phyloP scores from a whole-genome alignment of 306 rosid species.

The Rosa persica region DNA sequence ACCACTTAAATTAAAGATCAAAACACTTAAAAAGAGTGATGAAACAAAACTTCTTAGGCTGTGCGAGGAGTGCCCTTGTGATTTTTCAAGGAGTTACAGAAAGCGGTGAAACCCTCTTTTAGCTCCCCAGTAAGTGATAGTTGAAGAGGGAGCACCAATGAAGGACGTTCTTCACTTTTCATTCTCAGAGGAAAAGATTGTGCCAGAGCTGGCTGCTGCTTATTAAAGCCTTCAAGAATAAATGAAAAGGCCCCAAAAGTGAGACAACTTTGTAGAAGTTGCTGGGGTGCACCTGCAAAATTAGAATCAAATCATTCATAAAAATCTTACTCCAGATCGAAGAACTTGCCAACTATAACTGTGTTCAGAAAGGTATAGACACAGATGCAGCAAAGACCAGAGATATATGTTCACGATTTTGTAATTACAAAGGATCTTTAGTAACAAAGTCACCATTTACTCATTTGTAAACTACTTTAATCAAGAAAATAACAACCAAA shows the following conservation, averaged over 20 bases:
- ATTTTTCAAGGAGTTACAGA: slow-evolving; percentile 63
- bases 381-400: not conserved
- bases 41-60: slow-evolving; percentile 34
- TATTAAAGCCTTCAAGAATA: slow-evolving; percentile 82
- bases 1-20: slow-evolving; percentile 2
- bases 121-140: slow-evolving; percentile 74
- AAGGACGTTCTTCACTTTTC: slow-evolving; percentile 33
- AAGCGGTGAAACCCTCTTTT: slow-evolving; percentile 69
- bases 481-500: not conserved
- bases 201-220: slow-evolving; percentile 95
- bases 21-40: slow-evolving; percentile 9
- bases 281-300: slow-evolving; percentile 90
- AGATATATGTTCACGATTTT: not conserved
- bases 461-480: not conserved
- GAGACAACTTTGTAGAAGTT: slow-evolving; percentile 87
- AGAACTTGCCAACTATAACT: not conserved
- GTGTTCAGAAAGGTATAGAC: not conserved
- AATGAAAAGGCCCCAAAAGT: slow-evolving; percentile 97
- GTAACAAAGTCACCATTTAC: not conserved
- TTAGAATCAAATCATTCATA: not conserved
- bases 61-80: slow-evolving; percentile 41
- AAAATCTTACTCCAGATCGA: not conserved
- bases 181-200: slow-evolving; percentile 50
- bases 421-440: not conserved
- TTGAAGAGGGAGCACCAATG: slow-evolving; percentile 67